Evolutionary conservation across 2,329 filamentous ascomycete genomes (phyloP), one percentile per base, ranked within the genome.

Genomic region (Aspergillus tanneri): DNA sequence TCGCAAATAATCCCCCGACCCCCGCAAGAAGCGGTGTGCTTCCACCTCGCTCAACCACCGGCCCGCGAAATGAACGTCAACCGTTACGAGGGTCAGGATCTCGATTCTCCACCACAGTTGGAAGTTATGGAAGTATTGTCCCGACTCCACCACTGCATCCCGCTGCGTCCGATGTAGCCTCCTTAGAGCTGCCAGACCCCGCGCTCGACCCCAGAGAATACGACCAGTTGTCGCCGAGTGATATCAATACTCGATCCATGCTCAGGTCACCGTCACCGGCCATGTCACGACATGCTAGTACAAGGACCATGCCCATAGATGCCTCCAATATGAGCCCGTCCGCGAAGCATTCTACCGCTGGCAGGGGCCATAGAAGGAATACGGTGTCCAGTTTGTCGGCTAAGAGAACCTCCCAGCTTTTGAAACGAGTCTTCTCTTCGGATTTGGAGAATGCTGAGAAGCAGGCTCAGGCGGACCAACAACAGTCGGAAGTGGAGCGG

Each of bases 81-180:
- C 67, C 68, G 10, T 55, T 70, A 28, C 65, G 60, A 28, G 62
- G 60, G 2, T 62, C 67, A 5, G 57, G 60, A 24, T 66, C 68
- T 5, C 64, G 68, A 6, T 68, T 70, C 38, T 64, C 64, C 6
- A 61, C 65, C 18, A 56, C 56, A 12, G 60, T 77, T 57, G 77
- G 72, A 27, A 76, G 75, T 54, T 86, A 86, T 73, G 84, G 84
- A 37, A 86, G 83, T 62, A 85, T 86, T 56, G 68, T 83, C 8
- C 76, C 77, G 6, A 79, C 79, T 22, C 80, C 80, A 2, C 76
- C 76, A 4, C 56, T 58, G 10, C 56, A 60, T 22, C 48, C 56
- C 10, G 59, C 48, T 3, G 62, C 59, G 23, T 66, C 69, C 41
- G 65, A 66, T 18, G 72, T 77, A 23, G 76, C 77, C 12, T 77